Evolutionary conservation across 129 eudicot species (phyloP), one percentile per base, ranked within the genome.

Genomic region (Flaveria trinervia): DNA sequence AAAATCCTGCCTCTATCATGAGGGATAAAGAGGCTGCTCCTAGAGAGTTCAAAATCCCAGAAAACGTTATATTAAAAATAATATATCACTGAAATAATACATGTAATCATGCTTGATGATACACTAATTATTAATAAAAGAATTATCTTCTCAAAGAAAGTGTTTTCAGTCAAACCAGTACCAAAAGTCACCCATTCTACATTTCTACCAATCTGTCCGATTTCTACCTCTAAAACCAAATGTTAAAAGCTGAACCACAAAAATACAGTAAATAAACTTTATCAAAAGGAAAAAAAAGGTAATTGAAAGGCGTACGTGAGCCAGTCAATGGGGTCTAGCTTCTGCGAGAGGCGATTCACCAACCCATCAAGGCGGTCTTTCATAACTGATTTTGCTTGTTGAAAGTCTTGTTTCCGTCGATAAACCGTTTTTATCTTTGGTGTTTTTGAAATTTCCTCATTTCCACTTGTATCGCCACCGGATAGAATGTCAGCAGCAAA

Each of bases 271-370:
- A 51, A 12, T 36, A 7, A 52, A 51, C 14, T 71, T 28, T 51
- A 3, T 12, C 52, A 18, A 55, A 23, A 23, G 26, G 26, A 23
- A 23, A 36, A 44, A 11, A 78, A 11, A 78, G 36, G 16, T 10
- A 59, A 59, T 56, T 66, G 56, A 79, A 77, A 75, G 30, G 41
- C 96, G 69, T 84, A 90, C 93, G 98, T 93, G 80, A 90, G 96
- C 98, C 98, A 93, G 77, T 93, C 98, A 55, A 94, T 94, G 10
- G 98, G 98, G 79, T 94, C 98, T 81, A 94, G 83, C 90, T 78
- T 91, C 80, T 91, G 92, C 28, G 98, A 77, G 77, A 91, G 88
- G 20, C 80, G 90, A 77, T 79, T 83, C 14, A 84, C 78, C 84
- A 90, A 64, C 80, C 77, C 84, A 82, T 89, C 82, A 28, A 88